A percentile compares a stretch with the other conserved stretches of the same genome.
Conservation (phyloP, 305 asterid genomes). For the Fraxinus dipetala region DNA sequence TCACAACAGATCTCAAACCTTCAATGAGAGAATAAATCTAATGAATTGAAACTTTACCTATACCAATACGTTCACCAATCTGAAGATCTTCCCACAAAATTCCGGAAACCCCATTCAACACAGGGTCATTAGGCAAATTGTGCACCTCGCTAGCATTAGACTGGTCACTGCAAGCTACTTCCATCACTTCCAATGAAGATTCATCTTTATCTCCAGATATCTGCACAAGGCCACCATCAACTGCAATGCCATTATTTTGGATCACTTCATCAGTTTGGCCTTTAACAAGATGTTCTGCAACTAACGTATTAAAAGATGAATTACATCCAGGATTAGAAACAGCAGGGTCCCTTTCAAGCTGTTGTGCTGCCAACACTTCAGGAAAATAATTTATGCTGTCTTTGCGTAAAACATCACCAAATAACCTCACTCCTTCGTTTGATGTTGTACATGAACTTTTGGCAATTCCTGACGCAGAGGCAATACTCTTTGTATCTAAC, state of each 20-base stretch:
- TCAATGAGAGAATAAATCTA: slow-evolving; percentile 16
- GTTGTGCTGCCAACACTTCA: slow-evolving; percentile 41
- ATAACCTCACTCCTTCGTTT: slow-evolving; percentile 38
- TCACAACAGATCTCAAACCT: slow-evolving; percentile 17
- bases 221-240: slow-evolving; percentile 28
- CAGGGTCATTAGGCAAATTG: slow-evolving; percentile 51
- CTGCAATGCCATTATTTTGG: slow-evolving; percentile 26
- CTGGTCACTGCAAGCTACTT: slow-evolving; percentile 32
- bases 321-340: slow-evolving; percentile 20
- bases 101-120: slow-evolving; percentile 76
- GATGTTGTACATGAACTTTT: slow-evolving; percentile 27
- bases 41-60: slow-evolving; percentile 49
- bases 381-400: slow-evolving; percentile 32
- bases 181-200: slow-evolving; percentile 25
- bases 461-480: slow-evolving; percentile 33
- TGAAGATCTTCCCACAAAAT: slow-evolving; percentile 95
- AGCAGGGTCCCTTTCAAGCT: slow-evolving; percentile 27
- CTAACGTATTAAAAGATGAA: slow-evolving; percentile 31
- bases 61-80: slow-evolving; percentile 94
- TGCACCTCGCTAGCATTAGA: slow-evolving; percentile 36
- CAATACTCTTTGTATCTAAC: slow-evolving; percentile 46
- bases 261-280: slow-evolving; percentile 31
- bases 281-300: slow-evolving; percentile 29
- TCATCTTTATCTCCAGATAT: slow-evolving; percentile 28
- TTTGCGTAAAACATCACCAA: slow-evolving; percentile 23